phyloP scores from a whole-genome alignment of 331 rosid genomes.

The Malus hybrid region DNA sequence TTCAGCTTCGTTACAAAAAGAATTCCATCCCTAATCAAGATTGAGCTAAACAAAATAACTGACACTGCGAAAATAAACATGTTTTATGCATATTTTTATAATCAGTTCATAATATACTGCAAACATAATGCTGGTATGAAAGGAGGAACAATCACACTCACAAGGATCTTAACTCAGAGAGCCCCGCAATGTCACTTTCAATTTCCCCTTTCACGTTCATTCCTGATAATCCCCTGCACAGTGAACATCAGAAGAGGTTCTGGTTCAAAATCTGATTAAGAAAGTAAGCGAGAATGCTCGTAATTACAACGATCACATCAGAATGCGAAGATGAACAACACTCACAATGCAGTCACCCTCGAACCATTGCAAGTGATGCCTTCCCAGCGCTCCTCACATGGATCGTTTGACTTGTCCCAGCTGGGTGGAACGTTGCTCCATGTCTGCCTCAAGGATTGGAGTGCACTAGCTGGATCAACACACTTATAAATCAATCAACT shows the following conservation, averaged over 20 bases:
- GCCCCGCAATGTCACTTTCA: slow-evolving; percentile 60
- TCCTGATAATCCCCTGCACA: slow-evolving; percentile 63
- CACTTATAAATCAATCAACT: neutral
- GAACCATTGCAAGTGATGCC: slow-evolving; percentile 73
- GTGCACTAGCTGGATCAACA: slow-evolving; percentile 41
- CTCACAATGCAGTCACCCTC: slow-evolving; percentile 81
- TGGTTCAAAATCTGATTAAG: neutral
- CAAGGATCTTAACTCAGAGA: slow-evolving; percentile 71
- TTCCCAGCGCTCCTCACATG: slow-evolving; percentile 82
- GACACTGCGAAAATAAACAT: neutral
- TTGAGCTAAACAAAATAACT: neutral
- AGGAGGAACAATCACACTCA: slow-evolving; percentile 30
- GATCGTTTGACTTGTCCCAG: slow-evolving; percentile 72
- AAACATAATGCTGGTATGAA: neutral
- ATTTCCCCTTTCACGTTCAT: slow-evolving; percentile 71
- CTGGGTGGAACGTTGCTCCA: slow-evolving; percentile 73
- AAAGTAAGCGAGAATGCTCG: neutral
- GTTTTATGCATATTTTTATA: neutral
- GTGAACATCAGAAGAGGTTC: neutral
- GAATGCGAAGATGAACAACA: neutral
- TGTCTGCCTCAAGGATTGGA: slow-evolving; percentile 38
- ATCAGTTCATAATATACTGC: neutral
- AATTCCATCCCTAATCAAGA: neutral
- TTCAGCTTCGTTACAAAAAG: neutral
- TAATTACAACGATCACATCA: neutral